phyloP scores from a whole-genome alignment of 169 alveolate species.

The Plasmodium inui region DNA sequence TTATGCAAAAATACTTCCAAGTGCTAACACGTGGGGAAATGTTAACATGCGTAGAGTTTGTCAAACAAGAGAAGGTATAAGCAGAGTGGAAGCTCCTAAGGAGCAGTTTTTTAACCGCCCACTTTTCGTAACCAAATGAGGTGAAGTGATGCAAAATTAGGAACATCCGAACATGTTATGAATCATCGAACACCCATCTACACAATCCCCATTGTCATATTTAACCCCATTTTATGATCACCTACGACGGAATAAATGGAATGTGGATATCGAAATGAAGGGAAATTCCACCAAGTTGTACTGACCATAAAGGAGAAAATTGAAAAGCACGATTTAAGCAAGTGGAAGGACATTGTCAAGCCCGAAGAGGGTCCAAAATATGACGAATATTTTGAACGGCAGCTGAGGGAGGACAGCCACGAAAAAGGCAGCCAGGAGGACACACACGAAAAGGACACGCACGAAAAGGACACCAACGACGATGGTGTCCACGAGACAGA shows the following conservation, averaged over 20 bases:
- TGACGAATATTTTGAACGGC: slow-evolving; percentile 40
- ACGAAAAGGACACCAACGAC: background rate
- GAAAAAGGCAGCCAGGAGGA: background rate
- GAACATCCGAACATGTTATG: background rate
- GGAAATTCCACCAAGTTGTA: slow-evolving; percentile 48
- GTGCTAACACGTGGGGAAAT: background rate
- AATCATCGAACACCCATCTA: background rate
- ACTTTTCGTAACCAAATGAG: background rate
- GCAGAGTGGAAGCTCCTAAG: background rate
- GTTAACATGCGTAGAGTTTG: background rate
- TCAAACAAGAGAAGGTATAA: background rate
- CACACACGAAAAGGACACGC: background rate
- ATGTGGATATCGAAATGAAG: slow-evolving; percentile 29
- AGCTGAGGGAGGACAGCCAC: background rate
- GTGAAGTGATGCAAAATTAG: background rate
- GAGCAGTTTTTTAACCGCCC: background rate
- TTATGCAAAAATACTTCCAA: background rate
- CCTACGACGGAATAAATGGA: slow-evolving; percentile 31
- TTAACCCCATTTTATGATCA: background rate
- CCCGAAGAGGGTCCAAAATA: slow-evolving; percentile 55
- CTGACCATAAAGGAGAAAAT: slow-evolving; percentile 52
- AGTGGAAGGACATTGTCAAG: slow-evolving; percentile 59
- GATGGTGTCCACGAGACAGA: background rate
- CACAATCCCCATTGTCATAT: background rate
- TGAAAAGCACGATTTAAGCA: slow-evolving; percentile 58